These are phyloP conservation scores for Rhododendron molle DNA, from an alignment of 148 eudicot genomes.

Conservation along the genomic window DNA sequence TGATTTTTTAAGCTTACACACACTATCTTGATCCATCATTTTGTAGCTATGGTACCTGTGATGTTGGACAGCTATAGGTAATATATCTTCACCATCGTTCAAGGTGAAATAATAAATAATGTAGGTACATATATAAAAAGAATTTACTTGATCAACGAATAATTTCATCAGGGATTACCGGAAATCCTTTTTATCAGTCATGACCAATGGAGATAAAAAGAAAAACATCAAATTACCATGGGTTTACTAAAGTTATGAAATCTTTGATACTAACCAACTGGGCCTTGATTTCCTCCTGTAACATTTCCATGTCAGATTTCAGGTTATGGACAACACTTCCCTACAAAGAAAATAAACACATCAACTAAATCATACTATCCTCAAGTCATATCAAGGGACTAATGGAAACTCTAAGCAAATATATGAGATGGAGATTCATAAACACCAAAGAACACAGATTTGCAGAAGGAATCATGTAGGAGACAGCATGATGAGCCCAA, in stretches of 20 bases:
- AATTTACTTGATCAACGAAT: neutral
- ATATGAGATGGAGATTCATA: neutral
- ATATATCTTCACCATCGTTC: neutral
- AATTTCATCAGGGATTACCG: neutral
- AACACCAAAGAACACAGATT: neutral
- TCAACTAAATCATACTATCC: neutral
- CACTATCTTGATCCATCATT: neutral
- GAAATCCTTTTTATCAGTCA: neutral
- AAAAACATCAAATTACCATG: neutral
- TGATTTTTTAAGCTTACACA: neutral
- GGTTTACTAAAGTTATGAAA: neutral
- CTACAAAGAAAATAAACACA: conserved; percentile 31
- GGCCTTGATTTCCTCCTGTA: conserved; percentile 73
- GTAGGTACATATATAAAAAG: neutral
- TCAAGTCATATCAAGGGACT: conserved; percentile 8
- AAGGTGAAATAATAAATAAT: neutral
- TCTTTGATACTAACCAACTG: conserved; percentile 57
- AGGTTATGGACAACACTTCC: conserved; percentile 72
- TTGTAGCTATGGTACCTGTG: neutral
- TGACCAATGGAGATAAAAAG: neutral
- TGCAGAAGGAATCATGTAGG: neutral
- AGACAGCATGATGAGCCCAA: neutral
- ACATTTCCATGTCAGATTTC: conserved; percentile 67
- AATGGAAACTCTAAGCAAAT: conserved; percentile 1
- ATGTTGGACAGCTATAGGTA: neutral